Conservation (phyloP, 2,329 filamentous ascomycete genomes). For the Apiospora phragmitis region DNA sequence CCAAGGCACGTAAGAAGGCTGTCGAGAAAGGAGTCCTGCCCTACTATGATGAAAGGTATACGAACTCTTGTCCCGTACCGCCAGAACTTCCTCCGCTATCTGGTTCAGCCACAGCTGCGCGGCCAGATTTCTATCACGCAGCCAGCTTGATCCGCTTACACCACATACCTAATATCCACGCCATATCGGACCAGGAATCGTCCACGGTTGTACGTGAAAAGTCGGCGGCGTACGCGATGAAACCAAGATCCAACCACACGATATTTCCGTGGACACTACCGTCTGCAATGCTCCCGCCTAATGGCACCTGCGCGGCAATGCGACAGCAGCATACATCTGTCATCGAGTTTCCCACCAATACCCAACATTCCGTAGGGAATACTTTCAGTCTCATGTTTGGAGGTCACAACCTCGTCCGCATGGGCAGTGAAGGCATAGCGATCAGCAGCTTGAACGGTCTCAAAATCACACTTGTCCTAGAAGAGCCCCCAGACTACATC, state of each 20-base stretch:
- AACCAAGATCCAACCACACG: slow-evolving; percentile 64
- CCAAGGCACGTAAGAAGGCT: slow-evolving; percentile 25
- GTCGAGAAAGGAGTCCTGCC: slow-evolving; percentile 29
- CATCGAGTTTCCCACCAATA: slow-evolving; percentile 60
- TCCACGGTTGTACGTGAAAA: neutral
- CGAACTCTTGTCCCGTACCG: slow-evolving; percentile 66
- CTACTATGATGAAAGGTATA: slow-evolving; percentile 47
- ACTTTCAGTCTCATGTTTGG: slow-evolving; percentile 49
- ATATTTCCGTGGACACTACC: slow-evolving; percentile 95
- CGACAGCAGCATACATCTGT: slow-evolving; percentile 68
- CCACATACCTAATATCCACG: slow-evolving; percentile 67
- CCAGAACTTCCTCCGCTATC: slow-evolving; percentile 63
- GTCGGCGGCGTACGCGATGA: neutral
- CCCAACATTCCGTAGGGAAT: slow-evolving; percentile 39
- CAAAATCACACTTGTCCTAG: slow-evolving; percentile 67
- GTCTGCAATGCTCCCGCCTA: slow-evolving; percentile 66
- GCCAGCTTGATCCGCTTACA: slow-evolving; percentile 82
- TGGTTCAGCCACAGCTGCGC: slow-evolving; percentile 76
- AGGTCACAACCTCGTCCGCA: slow-evolving; percentile 47
- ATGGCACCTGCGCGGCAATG: slow-evolving; percentile 77
- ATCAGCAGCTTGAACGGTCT: slow-evolving; percentile 57
- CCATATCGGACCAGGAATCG: slow-evolving; percentile 15
- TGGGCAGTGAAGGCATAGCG: slow-evolving; percentile 46
- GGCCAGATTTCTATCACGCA: slow-evolving; percentile 83
- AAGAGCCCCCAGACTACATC: slow-evolving; percentile 44